Evolutionary conservation across 345 rosid species (phyloP), one percentile per base, ranked within the genome.

Genomic region (Linum tenue): DNA sequence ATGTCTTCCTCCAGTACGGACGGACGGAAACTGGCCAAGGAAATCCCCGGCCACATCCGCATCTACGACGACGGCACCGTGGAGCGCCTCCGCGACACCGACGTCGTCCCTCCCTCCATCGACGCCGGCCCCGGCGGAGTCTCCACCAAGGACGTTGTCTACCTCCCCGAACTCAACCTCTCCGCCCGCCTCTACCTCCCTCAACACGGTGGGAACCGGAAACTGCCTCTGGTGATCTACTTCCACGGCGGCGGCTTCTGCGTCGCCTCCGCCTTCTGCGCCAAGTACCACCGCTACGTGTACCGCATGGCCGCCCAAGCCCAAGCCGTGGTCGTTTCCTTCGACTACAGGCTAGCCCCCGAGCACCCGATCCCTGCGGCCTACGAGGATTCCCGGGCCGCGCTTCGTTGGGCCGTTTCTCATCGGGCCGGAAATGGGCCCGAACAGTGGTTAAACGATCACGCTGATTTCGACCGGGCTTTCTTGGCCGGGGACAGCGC

Each of bases 381-480:
- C 6, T 69, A 63, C 53, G 58, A 63, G 14, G 72, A 69, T 22
- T 69, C 72, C 6, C 56, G 67, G 63, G 63, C 72, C 37, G 67
- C 67, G 2, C 57, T 69, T 9, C 42, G 14, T 0, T 69, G 72
- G 67, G 58, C 64, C 36, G 38, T 36, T 3, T 37, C 56, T 8
- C 57, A 16, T 9, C 22, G 15, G 12, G 22, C 7, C 37, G 35
- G 16, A 2, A 62, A 42, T 36, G 37, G 38, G 8, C 55, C 76
- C n/a, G 72, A 73, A 39, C 67, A 51, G 1, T 73, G 72, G 72
- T 31, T 73, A 31, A 73, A 68, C 37, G 36, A 60, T 3, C 61
- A 58, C 43, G 72, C 65, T 2, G 65, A 73, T 50, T 73, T 73
- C 22, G 62, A 37, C 0, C 37, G 53, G 37, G 48, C 68, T 31